A percentile compares a stretch with the other conserved stretches of the same genome.
These are phyloP conservation scores for Euphorbia pulcherrima DNA, from an alignment of 345 rosid species.

Conservation along the genomic window DNA sequence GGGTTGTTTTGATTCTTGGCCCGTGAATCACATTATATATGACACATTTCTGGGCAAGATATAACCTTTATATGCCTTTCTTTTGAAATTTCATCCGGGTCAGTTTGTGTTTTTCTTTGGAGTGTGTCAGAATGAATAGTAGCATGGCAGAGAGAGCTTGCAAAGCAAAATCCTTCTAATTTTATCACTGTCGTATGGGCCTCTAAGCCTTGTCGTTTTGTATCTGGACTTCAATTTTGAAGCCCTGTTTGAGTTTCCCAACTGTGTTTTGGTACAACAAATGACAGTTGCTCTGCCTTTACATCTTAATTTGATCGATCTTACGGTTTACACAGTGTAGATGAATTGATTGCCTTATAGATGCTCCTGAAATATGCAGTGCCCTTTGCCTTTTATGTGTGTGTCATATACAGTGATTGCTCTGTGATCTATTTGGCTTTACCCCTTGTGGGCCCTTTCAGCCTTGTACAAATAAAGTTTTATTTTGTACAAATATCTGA, in stretches of 20 bases:
- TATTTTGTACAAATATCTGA: too few species aligned
- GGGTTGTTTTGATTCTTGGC: constrained; percentile 33
- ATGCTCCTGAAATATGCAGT: constrained; percentile 1
- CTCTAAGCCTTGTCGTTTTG: constrained; percentile 14
- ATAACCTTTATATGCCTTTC: neutral
- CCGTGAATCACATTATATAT: constrained; percentile 49
- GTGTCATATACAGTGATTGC: neutral
- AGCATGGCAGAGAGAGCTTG: constrained; percentile 12
- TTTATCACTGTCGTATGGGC: constrained; percentile 15
- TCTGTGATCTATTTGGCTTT: constrained; percentile 16
- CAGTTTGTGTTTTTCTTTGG: constrained; percentile 17
- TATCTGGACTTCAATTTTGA: neutral
- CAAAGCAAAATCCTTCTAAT: constrained; percentile 4
- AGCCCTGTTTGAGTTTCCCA: constrained; percentile 13
- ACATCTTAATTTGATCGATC: constrained; percentile 20
- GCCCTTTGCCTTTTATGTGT: neutral
- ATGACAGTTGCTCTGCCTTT: constrained; percentile 11
- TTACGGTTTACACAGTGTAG: constrained; percentile 9
- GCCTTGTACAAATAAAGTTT: neutral
- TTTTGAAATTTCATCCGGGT: neutral
- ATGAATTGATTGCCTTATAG: constrained; percentile 18
- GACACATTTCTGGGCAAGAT: constrained; percentile 10
- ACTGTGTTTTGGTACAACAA: neutral
- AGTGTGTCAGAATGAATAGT: constrained; percentile 23
- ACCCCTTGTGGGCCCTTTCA: constrained; percentile 13